Base-by-base conservation (phyloP, 1,284 basidiomycete species). In the Rhodofomes roseus region DNA sequence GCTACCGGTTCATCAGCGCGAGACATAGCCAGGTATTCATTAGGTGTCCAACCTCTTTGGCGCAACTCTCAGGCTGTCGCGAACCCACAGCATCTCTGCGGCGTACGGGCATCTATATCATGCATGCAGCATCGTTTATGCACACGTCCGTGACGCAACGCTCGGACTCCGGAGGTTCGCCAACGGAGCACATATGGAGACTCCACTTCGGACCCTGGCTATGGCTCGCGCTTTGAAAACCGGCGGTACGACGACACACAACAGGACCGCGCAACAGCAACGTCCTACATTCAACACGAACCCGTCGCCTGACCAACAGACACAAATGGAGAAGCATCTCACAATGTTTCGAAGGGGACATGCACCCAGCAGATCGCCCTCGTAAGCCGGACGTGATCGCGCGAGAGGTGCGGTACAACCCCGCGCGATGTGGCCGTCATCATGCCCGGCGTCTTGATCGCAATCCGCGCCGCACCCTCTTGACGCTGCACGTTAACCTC, bases 331-430 rank as follows among this genome's bases (percentile, higher is more conserved):
- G 25, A 27, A 29, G 16, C n/a, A 79, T 54, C 90, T 81, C 70
- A 92, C 92, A 93, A 92, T 27, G 86, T 82, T 73, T 93, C 92
- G 66, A 92, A 91, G 0, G 90, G 83, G 0, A 91, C 72, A 63
- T 89, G 79, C 0, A 90, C 73, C 82, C 86, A 89, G 60, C 71
- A 77, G 34, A 89, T 79, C 0, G 82, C 78, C 7, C 74, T 68
- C 1, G 83, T 82, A 23, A 68, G 60, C 18, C 68, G 67, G 9
- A 80, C 73, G 62, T 90, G 83, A 66, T 92, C 90, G 40, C 81
- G 75, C 8, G 89, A 87, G 5, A 93, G 75, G 73, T 93, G 92
- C 2, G 87, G 86, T 0, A 93, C 77, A 27, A 88, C 75, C 0
- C 92, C 92, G 25, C 89, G 84, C 48, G 86, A 87, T 8, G 90